A percentile compares a stretch with the other conserved stretches of the same genome.
These are phyloP conservation scores for Nicotiana obtusifolia DNA, from an alignment of 257 asterid species.

Conservation along the genomic window DNA sequence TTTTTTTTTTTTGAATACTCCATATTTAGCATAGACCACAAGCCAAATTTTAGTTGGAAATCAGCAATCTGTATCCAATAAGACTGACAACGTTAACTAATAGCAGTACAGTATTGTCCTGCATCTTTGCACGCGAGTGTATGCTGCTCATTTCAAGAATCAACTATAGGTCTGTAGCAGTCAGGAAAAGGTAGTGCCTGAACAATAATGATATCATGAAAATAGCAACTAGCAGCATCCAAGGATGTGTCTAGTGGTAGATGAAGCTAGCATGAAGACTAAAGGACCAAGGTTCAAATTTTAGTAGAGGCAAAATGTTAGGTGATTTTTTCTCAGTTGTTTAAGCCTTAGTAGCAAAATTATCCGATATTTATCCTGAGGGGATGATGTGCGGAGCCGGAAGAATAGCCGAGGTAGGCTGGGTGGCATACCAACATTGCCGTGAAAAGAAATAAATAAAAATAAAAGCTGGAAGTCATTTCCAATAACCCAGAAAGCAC, in stretches of 20 bases:
- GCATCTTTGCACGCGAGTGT: background rate
- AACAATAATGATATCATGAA: background rate
- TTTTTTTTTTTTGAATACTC: no score
- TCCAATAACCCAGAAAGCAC: background rate
- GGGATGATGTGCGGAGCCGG: background rate
- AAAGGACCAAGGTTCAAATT: background rate
- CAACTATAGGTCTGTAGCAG: background rate
- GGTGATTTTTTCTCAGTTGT: background rate
- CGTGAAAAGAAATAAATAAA: background rate
- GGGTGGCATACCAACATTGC: background rate
- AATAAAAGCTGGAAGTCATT: background rate
- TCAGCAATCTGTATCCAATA: background rate
- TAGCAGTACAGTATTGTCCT: background rate
- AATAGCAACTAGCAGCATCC: background rate
- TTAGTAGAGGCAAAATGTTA: background rate
- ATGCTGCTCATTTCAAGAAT: background rate
- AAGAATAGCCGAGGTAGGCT: background rate
- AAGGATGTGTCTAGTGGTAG: background rate
- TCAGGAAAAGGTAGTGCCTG: background rate
- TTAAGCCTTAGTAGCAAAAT: background rate
- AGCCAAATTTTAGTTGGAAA: background rate
- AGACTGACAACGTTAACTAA: background rate
- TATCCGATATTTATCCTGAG: background rate
- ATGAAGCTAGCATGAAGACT: constrained; percentile 2
- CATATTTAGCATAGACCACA: background rate